Conservation (phyloP, 78 protist species). For the Carpediemonas membranifera region DNA sequence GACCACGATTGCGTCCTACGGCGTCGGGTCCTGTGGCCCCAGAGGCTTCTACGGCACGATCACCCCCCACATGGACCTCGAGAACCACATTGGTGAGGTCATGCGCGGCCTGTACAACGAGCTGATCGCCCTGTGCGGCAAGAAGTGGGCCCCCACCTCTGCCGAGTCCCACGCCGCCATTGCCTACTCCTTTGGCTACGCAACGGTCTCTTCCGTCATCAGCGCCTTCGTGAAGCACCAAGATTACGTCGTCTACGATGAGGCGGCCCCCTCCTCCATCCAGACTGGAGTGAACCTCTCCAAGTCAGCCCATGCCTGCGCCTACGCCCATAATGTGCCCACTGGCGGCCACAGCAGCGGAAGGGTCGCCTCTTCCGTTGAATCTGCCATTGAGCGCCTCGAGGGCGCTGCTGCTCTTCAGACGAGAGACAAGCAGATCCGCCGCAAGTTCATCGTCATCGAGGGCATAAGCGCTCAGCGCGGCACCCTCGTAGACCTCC, state of each 20-base stretch:
- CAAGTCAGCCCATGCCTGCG: slow-evolving; percentile 39
- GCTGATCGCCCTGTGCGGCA: too few species aligned
- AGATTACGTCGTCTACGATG: slow-evolving; percentile 70
- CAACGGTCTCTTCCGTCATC: slow-evolving; percentile 70
- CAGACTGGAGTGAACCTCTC: slow-evolving; percentile 58
- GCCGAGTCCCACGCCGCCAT: slow-evolving; percentile 46
- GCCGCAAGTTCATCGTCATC: slow-evolving; percentile 58
- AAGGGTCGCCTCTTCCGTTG: slow-evolving; percentile 9
- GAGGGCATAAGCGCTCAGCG: slow-evolving; percentile 66
- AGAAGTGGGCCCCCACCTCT: too few species aligned
- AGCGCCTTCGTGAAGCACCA: slow-evolving; percentile 68
- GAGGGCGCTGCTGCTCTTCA: not conserved
- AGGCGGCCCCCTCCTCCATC: slow-evolving; percentile 39
- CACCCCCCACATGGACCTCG: slow-evolving; percentile 3
- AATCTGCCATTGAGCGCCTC: not conserved
- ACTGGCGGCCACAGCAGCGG: slow-evolving; percentile 37
- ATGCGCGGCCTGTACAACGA: too few species aligned
- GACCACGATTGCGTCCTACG: too few species aligned
- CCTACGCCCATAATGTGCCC: slow-evolving; percentile 60
- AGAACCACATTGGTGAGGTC: not conserved
- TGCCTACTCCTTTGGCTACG: slow-evolving; percentile 69
- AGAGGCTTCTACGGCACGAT: slow-evolving; percentile 94
- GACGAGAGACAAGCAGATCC: slow-evolving; percentile 11
- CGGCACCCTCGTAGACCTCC: slow-evolving; percentile 43
- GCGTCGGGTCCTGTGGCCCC: slow-evolving; percentile 95